Base-by-base conservation (phyloP, 768 basidiomycete genomes). In the Naematelia aurantialba region DNA sequence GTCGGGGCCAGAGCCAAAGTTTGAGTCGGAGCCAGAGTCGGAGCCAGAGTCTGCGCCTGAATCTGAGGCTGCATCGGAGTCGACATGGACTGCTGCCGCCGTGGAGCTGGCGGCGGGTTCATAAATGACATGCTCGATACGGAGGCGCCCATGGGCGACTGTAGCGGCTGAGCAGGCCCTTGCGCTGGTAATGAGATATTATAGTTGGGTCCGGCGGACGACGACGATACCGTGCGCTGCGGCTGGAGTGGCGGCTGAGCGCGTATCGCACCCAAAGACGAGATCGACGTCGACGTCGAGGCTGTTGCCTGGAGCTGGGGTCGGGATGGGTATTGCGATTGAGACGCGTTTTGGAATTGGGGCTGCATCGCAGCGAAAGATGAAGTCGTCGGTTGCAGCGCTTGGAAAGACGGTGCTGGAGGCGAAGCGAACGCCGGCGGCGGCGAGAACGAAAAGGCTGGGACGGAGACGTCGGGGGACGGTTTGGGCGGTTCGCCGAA, bases 191-290 rank as follows among this genome's bases (percentile, higher is more conserved):
- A 51, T 12, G 68, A 69, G 2, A 76, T 56, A 51, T 69, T 73
- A 49, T 76, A 76, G 51, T 76, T 74, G 10, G 72, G 68, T 47
- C 66, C 68, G 4, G 47, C 19, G 17, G 52, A 46, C 14, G 29
- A 39, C n/a, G 29, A 14, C 26, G 47, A 45, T 19, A 30, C 24
- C 24, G 27, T 27, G 34, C 24, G 34, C 13, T 52, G 25, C 47
- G 31, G n/a, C 19, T 48, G 31, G 10, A 24, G 29, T 29, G 50
- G 17, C 24, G 49, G 29, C n/a, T n/a, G n/a, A n/a, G n/a, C n/a
- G n/a, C n/a, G n/a, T n/a, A 67, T 52, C 1, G 68, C 54, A 22
- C 56, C 39, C 26, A 22, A 48, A 5, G 60, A 51, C 14, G 55
- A 50, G 39, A 22, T 19, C 12, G 58, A 13, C 27, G 55, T n/a